Conservation (phyloP, 371 early-diverging fungal genomes). For the Syncephalastrum sp. region DNA sequence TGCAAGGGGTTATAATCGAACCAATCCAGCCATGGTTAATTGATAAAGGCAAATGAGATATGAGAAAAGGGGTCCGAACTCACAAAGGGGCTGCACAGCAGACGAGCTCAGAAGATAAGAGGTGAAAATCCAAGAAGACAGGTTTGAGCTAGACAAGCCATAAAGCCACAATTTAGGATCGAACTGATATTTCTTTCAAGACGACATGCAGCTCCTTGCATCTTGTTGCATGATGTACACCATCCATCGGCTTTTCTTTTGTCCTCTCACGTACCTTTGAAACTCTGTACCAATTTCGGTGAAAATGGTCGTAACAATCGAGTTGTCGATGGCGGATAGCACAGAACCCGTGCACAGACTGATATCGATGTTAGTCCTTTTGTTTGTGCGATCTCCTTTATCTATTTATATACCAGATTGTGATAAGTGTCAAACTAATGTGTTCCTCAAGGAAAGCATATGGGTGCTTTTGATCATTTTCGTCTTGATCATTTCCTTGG, state of each 20-base stretch:
- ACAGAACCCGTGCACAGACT: conserved; percentile 52
- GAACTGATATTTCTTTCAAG: background rate
- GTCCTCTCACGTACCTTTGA: conserved; percentile 28
- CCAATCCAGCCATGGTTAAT: background rate
- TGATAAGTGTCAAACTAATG: too few species aligned
- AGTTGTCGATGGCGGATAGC: conserved; percentile 73
- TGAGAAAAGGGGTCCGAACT: conserved; percentile 9
- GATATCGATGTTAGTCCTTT: too few species aligned
- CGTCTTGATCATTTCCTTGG: too few species aligned
- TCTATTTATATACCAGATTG: too few species aligned
- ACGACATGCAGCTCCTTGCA: background rate
- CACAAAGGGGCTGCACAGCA: conserved; percentile 73
- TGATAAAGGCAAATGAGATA: background rate
- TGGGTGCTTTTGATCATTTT: too few species aligned
- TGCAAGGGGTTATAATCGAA: conserved; percentile 3
- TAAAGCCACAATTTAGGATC: background rate
- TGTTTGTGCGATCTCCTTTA: too few species aligned
- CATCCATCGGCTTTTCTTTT: background rate
- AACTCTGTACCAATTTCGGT: conserved; percentile 76
- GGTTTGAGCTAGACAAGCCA: conserved; percentile 27
- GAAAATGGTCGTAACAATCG: conserved; percentile 77
- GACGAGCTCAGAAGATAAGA: conserved; percentile 74
- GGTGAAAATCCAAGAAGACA: conserved; percentile 69
- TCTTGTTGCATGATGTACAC: background rate
- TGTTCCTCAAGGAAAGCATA: too few species aligned